Conservation (phyloP, 1,284 basidiomycete genomes). For the Microbotryum silenes-acaulis region DNA sequence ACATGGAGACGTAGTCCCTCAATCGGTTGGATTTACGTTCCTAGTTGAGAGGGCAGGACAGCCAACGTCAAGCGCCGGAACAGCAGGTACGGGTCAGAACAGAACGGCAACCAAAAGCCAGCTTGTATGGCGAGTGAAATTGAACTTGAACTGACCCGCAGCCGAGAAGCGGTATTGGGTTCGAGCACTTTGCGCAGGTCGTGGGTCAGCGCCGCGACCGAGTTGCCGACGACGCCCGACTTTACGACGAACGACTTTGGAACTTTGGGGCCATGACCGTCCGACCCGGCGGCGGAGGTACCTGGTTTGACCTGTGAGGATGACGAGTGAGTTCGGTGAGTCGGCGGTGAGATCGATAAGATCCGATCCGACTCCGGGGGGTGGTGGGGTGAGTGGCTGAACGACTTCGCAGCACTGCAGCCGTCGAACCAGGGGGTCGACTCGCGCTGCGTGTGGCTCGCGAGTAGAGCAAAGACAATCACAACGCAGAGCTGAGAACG, state of each 20-base stretch:
- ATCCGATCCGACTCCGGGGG: background rate
- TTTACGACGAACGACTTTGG: slow-evolving; percentile 75
- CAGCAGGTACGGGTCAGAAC: background rate
- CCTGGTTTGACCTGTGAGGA: slow-evolving; percentile 22
- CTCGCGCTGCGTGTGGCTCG: too few species aligned
- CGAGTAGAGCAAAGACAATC: too few species aligned
- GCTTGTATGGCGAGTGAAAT: background rate
- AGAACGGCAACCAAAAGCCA: background rate
- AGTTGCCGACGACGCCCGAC: slow-evolving; percentile 81
- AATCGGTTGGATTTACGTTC: slow-evolving; percentile 88
- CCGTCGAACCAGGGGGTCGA: too few species aligned
- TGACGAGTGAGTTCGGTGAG: background rate
- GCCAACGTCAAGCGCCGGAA: background rate
- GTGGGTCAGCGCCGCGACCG: slow-evolving; percentile 77
- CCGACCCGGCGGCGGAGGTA: slow-evolving; percentile 2
- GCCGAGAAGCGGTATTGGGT: slow-evolving; percentile 87
- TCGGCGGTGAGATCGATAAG: background rate
- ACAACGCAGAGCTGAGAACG: too few species aligned
- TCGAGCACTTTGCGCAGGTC: slow-evolving; percentile 96
- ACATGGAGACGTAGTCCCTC: slow-evolving; percentile 89
- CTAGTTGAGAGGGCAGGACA: slow-evolving; percentile 44
- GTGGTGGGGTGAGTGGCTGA: background rate
- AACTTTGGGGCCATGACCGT: slow-evolving; percentile 17
- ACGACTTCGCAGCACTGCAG: background rate
- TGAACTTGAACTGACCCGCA: slow-evolving; percentile 57